Percentiles rank a stretch among this genome's conserved stretches.
These are phyloP conservation scores for Collybiopsis confluens DNA, from an alignment of 768 basidiomycete genomes.

Conservation along the genomic window DNA sequence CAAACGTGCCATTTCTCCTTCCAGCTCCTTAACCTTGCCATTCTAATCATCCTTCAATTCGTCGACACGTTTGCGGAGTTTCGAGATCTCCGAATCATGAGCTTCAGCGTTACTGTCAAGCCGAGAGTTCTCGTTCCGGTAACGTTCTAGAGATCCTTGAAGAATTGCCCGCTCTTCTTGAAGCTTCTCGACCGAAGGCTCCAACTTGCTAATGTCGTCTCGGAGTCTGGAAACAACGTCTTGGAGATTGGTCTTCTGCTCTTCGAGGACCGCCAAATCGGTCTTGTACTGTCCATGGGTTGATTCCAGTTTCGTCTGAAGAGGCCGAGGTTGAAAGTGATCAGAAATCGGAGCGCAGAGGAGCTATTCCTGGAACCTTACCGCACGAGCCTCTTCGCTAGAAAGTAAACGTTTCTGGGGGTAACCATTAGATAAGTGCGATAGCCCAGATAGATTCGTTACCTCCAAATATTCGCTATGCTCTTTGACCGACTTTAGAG, in stretches of 20 bases:
- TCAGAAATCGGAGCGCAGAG: too few relatives aligned
- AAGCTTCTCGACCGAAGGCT: constrained; percentile 19
- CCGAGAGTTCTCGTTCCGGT: neutral
- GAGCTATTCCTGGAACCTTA: too few relatives aligned
- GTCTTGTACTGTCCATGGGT: constrained; percentile 24
- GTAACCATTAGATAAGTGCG: constrained; percentile 8
- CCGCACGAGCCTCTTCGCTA: constrained; percentile 32
- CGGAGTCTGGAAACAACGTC: neutral
- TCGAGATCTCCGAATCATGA: neutral
- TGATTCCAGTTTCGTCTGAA: constrained; percentile 3
- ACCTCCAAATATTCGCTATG: constrained; percentile 47
- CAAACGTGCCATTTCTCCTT: constrained; percentile 3
- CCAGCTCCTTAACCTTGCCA: constrained; percentile 1
- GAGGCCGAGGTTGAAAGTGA: too few relatives aligned
- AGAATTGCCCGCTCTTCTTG: constrained; percentile 7
- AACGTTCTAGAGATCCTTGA: neutral
- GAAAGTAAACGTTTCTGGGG: constrained; percentile 33
- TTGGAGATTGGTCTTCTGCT: constrained; percentile 31
- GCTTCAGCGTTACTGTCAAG: neutral
- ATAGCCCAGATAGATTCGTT: too few relatives aligned
- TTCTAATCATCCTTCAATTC: neutral
- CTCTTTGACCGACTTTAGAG: constrained; percentile 51
- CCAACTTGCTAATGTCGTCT: constrained; percentile 11
- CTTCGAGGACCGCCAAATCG: constrained; percentile 37
- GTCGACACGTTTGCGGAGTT: constrained; percentile 2